Conservation (phyloP, 2,329 filamentous ascomycete species). For the Fusarium robinianum region DNA sequence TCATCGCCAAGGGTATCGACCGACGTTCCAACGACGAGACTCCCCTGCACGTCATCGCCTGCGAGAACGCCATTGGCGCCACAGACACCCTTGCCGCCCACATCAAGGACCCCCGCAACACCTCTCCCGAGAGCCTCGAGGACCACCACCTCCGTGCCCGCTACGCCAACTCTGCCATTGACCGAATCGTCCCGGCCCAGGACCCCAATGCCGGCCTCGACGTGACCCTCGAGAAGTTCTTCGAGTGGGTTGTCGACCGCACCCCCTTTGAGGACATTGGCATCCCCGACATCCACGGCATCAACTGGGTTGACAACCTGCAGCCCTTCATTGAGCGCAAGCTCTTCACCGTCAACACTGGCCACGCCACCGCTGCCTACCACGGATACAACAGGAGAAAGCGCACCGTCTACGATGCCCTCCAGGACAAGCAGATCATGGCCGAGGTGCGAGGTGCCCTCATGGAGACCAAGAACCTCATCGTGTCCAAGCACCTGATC, state of each 20-base stretch:
- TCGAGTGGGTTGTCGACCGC: conserved; percentile 95
- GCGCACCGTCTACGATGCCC: conserved; percentile 85
- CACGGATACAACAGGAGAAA: conserved; percentile 88
- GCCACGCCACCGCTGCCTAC: conserved; percentile 94
- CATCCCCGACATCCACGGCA: conserved; percentile 75
- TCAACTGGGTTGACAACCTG: conserved; percentile 92
- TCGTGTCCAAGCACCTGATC: conserved; percentile 86
- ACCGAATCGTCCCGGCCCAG: conserved; percentile 95
- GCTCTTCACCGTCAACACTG: conserved; percentile 98
- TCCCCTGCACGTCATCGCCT: conserved; percentile 91
- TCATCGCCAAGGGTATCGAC: conserved; percentile 93
- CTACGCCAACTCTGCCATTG: conserved; percentile 97
- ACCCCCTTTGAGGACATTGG: conserved; percentile 75
- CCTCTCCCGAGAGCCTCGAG: conserved; percentile 67
- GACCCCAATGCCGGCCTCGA: conserved; percentile 78
- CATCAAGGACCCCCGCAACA: conserved; percentile 77
- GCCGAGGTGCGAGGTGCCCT: conserved; percentile 79
- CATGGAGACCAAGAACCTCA: conserved; percentile 82
- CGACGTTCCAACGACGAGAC: conserved; percentile 64
- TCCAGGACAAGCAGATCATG: conserved; percentile 80
- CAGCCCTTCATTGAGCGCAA: conserved; percentile 98
- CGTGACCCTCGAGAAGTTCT: conserved; percentile 97
- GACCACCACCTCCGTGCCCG: conserved; percentile 75
- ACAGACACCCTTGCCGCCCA: conserved; percentile 83
- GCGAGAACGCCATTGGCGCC: conserved; percentile 96